A percentile compares a stretch with the other conserved stretches of the same genome.
phyloP scores from a whole-genome alignment of 75 land plant genomes.

The Larix kaempferi region DNA sequence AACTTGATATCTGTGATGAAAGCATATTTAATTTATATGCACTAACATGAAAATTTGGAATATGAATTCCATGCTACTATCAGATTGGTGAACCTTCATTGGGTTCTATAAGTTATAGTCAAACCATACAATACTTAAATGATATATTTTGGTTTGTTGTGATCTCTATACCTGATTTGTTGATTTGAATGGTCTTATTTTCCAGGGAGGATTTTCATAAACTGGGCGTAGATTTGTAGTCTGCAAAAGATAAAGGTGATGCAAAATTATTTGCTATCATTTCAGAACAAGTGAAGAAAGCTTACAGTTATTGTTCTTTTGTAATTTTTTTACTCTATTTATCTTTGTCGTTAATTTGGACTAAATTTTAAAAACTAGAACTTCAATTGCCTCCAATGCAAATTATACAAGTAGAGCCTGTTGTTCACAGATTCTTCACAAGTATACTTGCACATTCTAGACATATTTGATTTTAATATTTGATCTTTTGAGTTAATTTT shows the following conservation, averaged over 20 bases:
- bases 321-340: constrained; percentile 19
- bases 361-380: no score
- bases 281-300: constrained; percentile 33
- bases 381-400: no score
- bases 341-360: not conserved
- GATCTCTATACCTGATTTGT: not conserved
- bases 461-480: no score
- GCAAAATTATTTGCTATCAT: constrained; percentile 28
- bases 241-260: constrained; percentile 39
- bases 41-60: not conserved
- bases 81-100: not conserved
- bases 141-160: not conserved
- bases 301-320: constrained; percentile 30
- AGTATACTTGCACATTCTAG: not conserved
- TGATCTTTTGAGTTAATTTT: no score
- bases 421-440: no score
- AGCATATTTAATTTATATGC: not conserved
- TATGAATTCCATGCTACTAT: not conserved
- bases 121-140: not conserved
- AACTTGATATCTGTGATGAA: not conserved
- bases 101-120: not conserved
- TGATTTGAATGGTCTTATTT: constrained; percentile 1
- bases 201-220: constrained; percentile 46
- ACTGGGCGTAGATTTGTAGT: constrained; percentile 42
- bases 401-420: no score